Evolutionary conservation across 1,139 yeast species (phyloP).

Genomic region (Pichia norvegensis): DNA sequence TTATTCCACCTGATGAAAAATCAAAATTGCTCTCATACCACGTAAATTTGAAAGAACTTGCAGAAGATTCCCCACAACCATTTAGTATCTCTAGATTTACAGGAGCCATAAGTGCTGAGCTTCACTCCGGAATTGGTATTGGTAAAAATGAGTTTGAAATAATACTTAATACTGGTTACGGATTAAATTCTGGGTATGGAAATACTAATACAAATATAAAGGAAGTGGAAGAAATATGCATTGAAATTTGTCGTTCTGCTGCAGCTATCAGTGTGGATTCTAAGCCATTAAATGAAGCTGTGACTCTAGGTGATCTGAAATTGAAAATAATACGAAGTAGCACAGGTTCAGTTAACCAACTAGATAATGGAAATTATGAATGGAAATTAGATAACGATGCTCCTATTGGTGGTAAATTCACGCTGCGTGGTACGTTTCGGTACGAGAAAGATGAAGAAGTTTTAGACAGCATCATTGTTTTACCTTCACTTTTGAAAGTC

Average conservation of each 20-base stretch:
- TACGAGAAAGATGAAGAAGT: background rate
- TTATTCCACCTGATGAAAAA: constrained; percentile 86
- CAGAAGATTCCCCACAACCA: constrained; percentile 11
- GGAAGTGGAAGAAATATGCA: constrained; percentile 47
- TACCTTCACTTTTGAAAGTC: constrained; percentile 47
- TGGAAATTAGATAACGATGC: constrained; percentile 64
- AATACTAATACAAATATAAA: constrained; percentile 37
- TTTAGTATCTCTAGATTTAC: constrained; percentile 27
- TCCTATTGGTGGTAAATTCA: constrained; percentile 60
- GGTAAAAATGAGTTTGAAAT: constrained; percentile 70
- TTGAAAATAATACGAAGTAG: constrained; percentile 50
- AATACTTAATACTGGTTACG: constrained; percentile 38
- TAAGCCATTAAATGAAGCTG: constrained; percentile 5
- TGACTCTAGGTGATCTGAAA: constrained; percentile 13
- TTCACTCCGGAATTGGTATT: constrained; percentile 53
- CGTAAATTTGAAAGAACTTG: constrained; percentile 36
- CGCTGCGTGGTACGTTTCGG: constrained; percentile 47
- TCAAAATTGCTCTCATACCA: constrained; percentile 59
- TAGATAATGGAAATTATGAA: constrained; percentile 48
- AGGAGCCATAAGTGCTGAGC: constrained; percentile 56
- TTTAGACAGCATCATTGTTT: background rate
- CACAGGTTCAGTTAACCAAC: constrained; percentile 61
- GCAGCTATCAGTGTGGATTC: constrained; percentile 11
- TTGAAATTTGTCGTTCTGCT: constrained; percentile 37
- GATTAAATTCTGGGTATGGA: constrained; percentile 27